Percentiles rank a stretch among this genome's conserved stretches.
phyloP scores from a whole-genome alignment of 169 alveolate species.

The Plasmodium berghei region DNA sequence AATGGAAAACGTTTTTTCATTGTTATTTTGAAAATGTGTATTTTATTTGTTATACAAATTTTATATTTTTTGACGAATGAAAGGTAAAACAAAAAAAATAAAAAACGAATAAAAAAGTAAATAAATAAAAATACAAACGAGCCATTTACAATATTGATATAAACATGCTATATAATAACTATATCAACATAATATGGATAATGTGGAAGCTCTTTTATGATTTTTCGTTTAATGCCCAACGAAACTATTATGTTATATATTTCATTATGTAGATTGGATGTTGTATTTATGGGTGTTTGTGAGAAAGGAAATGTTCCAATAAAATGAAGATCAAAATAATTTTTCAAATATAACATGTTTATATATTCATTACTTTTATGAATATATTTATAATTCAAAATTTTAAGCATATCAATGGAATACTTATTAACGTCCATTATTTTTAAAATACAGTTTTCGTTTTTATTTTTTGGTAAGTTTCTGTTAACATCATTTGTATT shows the following conservation, averaged over 20 bases:
- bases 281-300: conserved; percentile 9
- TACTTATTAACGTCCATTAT: neutral
- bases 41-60: too few species aligned
- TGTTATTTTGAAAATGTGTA: neutral
- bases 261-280: conserved; percentile 45
- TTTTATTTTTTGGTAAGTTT: neutral
- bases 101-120: neutral
- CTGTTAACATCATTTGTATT: neutral
- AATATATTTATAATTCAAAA: conserved; percentile 34
- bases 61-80: too few species aligned
- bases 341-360: neutral
- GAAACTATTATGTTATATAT: conserved; percentile 32
- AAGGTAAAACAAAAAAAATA: too few species aligned
- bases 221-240: conserved; percentile 4
- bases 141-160: neutral
- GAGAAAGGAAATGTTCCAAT: conserved; percentile 26
- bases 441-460: neutral
- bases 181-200: conserved; percentile 68
- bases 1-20: too few species aligned
- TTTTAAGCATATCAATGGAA: conserved; percentile 30
- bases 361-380: neutral
- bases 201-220: conserved; percentile 45
- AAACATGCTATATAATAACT: conserved; percentile 16
- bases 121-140: too few species aligned
- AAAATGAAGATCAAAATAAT: conserved; percentile 29